Base-by-base conservation (phyloP, 108 stramenopile genomes). In the Skeletonema grethae region DNA sequence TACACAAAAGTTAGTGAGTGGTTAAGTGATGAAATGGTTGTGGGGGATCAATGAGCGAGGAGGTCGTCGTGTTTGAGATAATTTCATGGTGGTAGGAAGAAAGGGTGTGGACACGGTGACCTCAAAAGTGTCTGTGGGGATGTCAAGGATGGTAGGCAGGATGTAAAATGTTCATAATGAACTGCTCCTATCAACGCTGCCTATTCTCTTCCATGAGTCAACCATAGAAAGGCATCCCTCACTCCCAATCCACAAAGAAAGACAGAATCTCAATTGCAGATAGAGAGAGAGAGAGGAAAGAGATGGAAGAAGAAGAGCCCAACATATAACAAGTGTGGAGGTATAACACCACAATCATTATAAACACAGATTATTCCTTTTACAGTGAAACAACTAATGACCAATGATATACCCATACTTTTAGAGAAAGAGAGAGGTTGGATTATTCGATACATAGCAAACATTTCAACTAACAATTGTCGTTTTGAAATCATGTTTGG, bases 341-440 rank as follows among this genome's bases (percentile, higher is more conserved):
- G 9, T 6, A 10, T 43, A 43, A n/a, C 13, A 43, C 41, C 41
- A 43, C 50, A 53, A 4, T 22, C 22, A 53, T 53, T 53, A 53
- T 2, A 8, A 7, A 34, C 4, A 24, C 50, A 53, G 22, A 53
- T 53, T 53, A 48, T 53, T 24, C 50, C 50, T 24, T 22, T 53
- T 20, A 53, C 50, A 53, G 50, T 53, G 8, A 7, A 53, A 53
- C 50, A 53, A 53, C 50, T 53, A 53, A 53, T 53, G 50, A 53
- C 22, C 50, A 53, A 24, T 39, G 18, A 22, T 53, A 53, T 53
- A 22, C 50, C 50, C 50, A 53, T 53, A 53, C 50, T 53, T 53
- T 53, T 53, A 20, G 50, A 53, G 50, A 53, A 24, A 53, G 50
- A 24, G 50, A 53, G 20, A 22, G 8, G 50, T 53, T 53, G 50